phyloP scores from a whole-genome alignment of 2,329 filamentous ascomycete genomes.

The Xenosphaeropsis pyriputrescens region DNA sequence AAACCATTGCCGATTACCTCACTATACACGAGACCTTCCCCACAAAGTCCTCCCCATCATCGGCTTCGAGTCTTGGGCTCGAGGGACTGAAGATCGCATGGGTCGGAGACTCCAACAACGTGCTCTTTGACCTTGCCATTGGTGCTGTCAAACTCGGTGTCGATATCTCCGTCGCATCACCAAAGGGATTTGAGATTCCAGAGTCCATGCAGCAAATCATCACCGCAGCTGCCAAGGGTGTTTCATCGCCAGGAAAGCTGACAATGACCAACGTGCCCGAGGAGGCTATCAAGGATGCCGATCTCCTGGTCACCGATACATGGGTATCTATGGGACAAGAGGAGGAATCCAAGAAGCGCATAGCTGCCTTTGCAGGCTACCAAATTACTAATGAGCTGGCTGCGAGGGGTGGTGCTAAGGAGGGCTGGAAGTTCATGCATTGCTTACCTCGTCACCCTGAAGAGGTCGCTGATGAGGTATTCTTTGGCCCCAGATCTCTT shows the following conservation, averaged over 20 bases:
- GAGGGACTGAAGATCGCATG: conserved; percentile 84
- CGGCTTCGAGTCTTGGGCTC: conserved; percentile 39
- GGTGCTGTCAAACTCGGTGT: conserved; percentile 78
- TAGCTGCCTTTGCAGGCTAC: conserved; percentile 77
- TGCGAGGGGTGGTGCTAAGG: conserved; percentile 69
- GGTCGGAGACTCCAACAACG: conserved; percentile 95
- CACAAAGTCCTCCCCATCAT: conserved; percentile 15
- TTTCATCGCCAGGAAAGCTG: conserved; percentile 48
- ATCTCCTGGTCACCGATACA: conserved; percentile 89
- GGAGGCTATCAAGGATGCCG: conserved; percentile 69
- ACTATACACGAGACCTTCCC: conserved; percentile 73
- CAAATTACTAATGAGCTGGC: conserved; percentile 84
- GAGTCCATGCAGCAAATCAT: conserved; percentile 61
- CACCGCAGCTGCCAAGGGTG: conserved; percentile 35
- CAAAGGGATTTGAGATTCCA: conserved; percentile 72
- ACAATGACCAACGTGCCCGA: conserved; percentile 67
- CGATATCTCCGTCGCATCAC: conserved; percentile 75
- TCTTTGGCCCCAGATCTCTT: conserved; percentile 72
- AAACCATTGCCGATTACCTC: conserved; percentile 86
- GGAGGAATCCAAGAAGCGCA: conserved; percentile 59
- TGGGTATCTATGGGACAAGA: conserved; percentile 99
- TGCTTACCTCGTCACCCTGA: conserved; percentile 85
- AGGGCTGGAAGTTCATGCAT: conserved; percentile 96
- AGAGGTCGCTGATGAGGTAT: conserved; percentile 89
- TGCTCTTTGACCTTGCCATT: conserved; percentile 85